A percentile compares a stretch with the other conserved stretches of the same genome.
These are phyloP conservation scores for Solanum pinnatisectum DNA, from an alignment of 257 asterid species.

Conservation along the genomic window DNA sequence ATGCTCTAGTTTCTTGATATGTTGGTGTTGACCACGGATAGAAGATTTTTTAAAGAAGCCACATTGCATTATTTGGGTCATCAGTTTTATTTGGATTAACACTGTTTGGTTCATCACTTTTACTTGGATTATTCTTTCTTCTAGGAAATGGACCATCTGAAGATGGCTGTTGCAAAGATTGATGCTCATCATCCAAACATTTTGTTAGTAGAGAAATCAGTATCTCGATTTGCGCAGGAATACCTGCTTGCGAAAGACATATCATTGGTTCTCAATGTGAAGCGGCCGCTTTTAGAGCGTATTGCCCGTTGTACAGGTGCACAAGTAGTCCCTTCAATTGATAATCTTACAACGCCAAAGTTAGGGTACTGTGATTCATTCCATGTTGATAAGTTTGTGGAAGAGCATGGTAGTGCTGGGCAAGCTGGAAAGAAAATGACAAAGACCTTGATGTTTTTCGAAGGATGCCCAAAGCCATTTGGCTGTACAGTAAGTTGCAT, in stretches of 20 bases:
- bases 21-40: neutral
- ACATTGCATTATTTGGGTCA: neutral
- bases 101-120: neutral
- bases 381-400: constrained; percentile 62
- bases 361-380: constrained; percentile 80
- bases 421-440: constrained; percentile 61
- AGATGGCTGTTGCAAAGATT: constrained; percentile 96
- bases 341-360: constrained; percentile 63
- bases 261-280: constrained; percentile 83
- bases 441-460: constrained; percentile 95
- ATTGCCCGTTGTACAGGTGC: constrained; percentile 90
- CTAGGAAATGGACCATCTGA: constrained; percentile 98
- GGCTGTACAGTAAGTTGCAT: constrained; percentile 79
- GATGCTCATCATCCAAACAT: constrained; percentile 77
- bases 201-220: constrained; percentile 96
- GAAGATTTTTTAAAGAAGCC: neutral
- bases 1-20: neutral
- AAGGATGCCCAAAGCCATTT: constrained; percentile 93
- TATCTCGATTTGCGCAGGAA: constrained; percentile 91
- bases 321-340: constrained; percentile 82
- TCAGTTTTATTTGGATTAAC: neutral
- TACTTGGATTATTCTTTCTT: neutral
- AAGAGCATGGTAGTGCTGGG: constrained; percentile 72
- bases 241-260: constrained; percentile 82
- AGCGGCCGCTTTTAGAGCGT: constrained; percentile 83